Evolutionary conservation across 2,329 filamentous ascomycete genomes (phyloP).

Genomic region (Dissoconium aciculare): DNA sequence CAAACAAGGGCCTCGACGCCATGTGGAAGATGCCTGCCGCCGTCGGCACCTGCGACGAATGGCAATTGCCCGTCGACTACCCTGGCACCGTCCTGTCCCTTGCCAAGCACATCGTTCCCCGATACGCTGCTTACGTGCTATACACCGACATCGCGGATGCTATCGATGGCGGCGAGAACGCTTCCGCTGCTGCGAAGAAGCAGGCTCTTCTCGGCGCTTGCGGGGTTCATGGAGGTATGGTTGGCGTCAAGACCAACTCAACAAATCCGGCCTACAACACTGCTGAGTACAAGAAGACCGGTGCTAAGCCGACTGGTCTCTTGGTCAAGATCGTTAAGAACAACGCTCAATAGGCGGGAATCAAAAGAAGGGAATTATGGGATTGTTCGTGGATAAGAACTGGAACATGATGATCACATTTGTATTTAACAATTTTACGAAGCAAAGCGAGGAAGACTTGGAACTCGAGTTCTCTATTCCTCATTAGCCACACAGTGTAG

Average conservation of each 20-base stretch:
- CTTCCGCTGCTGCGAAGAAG: neutral
- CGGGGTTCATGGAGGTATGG: neutral
- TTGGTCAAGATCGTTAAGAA: no score
- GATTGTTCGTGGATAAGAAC: no score
- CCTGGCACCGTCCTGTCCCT: neutral
- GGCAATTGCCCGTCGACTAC: neutral
- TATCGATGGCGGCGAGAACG: neutral
- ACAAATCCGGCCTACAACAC: neutral
- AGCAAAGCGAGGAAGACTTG: no score
- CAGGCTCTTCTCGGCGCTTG: neutral
- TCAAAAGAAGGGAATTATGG: no score
- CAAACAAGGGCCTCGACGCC: neutral
- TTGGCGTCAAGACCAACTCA: neutral
- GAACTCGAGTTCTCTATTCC: no score
- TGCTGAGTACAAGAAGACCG: no score
- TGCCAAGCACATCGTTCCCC: neutral
- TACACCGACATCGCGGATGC: neutral
- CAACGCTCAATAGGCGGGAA: no score
- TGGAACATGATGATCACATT: no score
- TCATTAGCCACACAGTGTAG: no score
- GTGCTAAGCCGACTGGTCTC: no score
- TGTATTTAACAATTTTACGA: no score
- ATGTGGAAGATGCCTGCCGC: neutral
- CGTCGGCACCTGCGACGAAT: neutral
- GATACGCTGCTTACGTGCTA: neutral